A percentile compares a stretch with the other conserved stretches of the same genome.
Evolutionary conservation across 148 eudicot genomes (phyloP).

Genomic region (Vaccinium myrtillus): DNA sequence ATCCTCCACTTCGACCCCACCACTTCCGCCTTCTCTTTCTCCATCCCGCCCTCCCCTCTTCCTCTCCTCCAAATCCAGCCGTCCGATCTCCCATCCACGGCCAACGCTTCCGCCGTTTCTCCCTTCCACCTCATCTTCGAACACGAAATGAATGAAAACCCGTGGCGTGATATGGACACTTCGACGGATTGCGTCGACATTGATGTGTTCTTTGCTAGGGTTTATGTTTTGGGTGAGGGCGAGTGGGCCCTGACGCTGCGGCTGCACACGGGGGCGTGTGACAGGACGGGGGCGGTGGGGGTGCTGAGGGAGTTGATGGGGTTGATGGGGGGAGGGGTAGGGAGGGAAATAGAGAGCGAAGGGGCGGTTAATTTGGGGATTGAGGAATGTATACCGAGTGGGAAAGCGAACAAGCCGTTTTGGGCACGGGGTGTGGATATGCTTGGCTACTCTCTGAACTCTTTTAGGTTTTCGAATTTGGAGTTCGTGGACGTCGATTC

Average conservation of each 20-base stretch:
- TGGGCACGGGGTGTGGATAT: conserved; percentile 83
- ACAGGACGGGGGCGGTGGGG: conserved; percentile 55
- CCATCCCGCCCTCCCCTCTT: conserved; percentile 32
- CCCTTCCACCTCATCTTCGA: conserved; percentile 57
- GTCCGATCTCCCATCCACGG: conserved; percentile 40
- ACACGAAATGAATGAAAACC: conserved; percentile 56
- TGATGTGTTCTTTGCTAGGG: conserved; percentile 50
- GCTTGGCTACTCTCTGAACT: conserved; percentile 80
- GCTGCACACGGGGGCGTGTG: conserved; percentile 76
- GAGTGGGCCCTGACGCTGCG: conserved; percentile 51
- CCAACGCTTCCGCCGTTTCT: conserved; percentile 27
- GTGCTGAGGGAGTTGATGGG: conserved; percentile 50
- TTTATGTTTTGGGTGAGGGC: conserved; percentile 33
- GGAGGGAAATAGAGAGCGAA: conserved; percentile 9
- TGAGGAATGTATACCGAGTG: conserved; percentile 66
- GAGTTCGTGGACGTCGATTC: conserved; percentile 37
- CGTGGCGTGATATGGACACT: conserved; percentile 38
- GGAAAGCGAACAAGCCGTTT: conserved; percentile 60
- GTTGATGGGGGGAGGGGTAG: conserved; percentile 24
- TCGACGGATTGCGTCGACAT: not conserved
- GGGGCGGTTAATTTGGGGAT: conserved; percentile 45
- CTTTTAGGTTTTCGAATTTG: conserved; percentile 58
- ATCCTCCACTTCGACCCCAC: conserved; percentile 40
- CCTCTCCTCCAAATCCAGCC: conserved; percentile 28
- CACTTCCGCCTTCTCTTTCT: conserved; percentile 39